Evolutionary conservation across 2,329 filamentous ascomycete species (phyloP).

Genomic region (Paracorniculantispora psalliotae): DNA sequence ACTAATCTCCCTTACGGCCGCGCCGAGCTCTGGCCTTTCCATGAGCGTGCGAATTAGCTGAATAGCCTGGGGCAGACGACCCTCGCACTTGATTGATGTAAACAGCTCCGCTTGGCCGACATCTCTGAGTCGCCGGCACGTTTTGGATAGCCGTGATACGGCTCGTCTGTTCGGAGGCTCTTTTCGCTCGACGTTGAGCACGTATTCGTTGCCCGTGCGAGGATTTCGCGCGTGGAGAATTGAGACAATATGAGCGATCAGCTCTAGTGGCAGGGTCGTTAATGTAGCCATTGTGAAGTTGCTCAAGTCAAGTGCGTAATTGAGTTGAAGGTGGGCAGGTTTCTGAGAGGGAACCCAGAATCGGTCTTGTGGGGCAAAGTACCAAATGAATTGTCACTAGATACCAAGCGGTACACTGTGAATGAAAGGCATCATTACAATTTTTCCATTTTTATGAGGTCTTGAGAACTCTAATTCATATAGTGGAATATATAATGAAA

Average conservation of each 20-base stretch:
- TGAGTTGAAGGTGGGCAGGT: neutral
- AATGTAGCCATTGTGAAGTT: neutral
- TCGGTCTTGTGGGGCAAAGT: too few relatives aligned
- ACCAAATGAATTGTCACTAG: too few relatives aligned
- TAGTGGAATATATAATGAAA: neutral
- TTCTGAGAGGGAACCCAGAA: too few relatives aligned
- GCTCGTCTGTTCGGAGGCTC: neutral
- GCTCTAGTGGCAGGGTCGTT: neutral
- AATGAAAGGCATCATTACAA: too few relatives aligned
- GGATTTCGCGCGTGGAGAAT: neutral
- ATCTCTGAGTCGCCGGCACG: neutral
- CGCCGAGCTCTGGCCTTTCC: neutral
- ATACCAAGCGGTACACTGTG: too few relatives aligned
- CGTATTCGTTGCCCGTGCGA: neutral
- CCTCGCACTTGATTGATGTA: neutral
- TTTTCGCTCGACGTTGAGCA: neutral
- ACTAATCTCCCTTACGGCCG: neutral
- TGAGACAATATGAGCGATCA: neutral
- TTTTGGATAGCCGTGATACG: neutral
- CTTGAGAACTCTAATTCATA: too few relatives aligned
- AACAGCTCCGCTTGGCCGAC: neutral
- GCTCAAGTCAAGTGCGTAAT: too few relatives aligned
- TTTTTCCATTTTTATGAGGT: too few relatives aligned
- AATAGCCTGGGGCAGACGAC: neutral
- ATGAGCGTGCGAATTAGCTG: neutral